phyloP scores from a whole-genome alignment of 2,329 filamentous ascomycete species.

The Neonectria neomacrospora region DNA sequence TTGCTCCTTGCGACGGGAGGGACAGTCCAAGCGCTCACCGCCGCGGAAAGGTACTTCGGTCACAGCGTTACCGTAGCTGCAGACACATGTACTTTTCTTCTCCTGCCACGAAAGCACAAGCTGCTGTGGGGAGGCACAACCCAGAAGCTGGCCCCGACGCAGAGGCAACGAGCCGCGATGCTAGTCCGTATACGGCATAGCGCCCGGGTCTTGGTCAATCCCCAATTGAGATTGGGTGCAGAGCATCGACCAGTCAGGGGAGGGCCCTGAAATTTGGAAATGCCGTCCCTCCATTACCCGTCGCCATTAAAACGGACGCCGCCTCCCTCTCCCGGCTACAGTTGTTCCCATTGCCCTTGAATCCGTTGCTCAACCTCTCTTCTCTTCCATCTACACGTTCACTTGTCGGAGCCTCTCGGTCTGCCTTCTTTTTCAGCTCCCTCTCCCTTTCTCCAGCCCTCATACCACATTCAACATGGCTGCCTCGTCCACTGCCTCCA shows the following conservation, averaged over 20 bases:
- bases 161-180: slow-evolving; percentile 31
- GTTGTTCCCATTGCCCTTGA: slow-evolving; percentile 30
- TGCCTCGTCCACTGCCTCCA: slow-evolving; percentile 50
- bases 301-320: slow-evolving; percentile 41
- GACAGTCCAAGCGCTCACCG: slow-evolving; percentile 34
- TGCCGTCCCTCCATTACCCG: slow-evolving; percentile 34
- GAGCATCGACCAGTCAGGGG: slow-evolving; percentile 43
- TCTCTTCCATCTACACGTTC: slow-evolving; percentile 2
- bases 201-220: slow-evolving; percentile 37
- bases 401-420: slow-evolving; percentile 13
- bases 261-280: slow-evolving; percentile 46
- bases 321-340: slow-evolving; percentile 16
- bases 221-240: slow-evolving; percentile 44
- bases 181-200: slow-evolving; percentile 36
- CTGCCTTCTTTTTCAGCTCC: slow-evolving; percentile 22
- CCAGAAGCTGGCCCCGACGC: slow-evolving; percentile 29
- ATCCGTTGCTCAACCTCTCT: slow-evolving; percentile 13
- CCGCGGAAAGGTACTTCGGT: slow-evolving; percentile 21
- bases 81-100: slow-evolving; percentile 15
- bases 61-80: neutral
- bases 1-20: slow-evolving; percentile 25
- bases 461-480: slow-evolving; percentile 56
- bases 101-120: slow-evolving; percentile 15
- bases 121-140: slow-evolving; percentile 26
- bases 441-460: slow-evolving; percentile 26